Evolutionary conservation across 768 basidiomycete species (phyloP).

Genomic region (Lentinula lateritia): DNA sequence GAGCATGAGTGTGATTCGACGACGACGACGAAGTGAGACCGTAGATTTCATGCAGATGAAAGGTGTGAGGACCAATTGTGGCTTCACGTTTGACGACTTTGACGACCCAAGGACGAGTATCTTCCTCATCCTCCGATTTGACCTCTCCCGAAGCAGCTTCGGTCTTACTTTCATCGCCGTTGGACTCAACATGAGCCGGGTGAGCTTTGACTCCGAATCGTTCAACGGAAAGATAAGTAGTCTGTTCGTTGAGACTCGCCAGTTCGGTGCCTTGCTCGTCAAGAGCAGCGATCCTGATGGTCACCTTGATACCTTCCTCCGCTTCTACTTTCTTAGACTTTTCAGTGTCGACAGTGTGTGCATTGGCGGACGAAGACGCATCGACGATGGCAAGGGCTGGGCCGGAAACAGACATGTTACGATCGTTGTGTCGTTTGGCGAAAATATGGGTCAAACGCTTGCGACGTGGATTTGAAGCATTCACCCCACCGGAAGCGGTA

Average conservation of each 20-base stretch:
- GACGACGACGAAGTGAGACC: slow-evolving; percentile 67
- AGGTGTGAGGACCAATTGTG: slow-evolving; percentile 88
- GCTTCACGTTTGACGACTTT: slow-evolving; percentile 92
- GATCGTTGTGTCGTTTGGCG: slow-evolving; percentile 43
- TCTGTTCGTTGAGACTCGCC: slow-evolving; percentile 73
- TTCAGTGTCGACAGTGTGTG: slow-evolving; percentile 30
- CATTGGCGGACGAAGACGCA: slow-evolving; percentile 40
- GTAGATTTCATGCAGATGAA: slow-evolving; percentile 94
- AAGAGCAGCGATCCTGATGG: slow-evolving; percentile 77
- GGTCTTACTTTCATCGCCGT: slow-evolving; percentile 1
- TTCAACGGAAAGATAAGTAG: slow-evolving; percentile 83
- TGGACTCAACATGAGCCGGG: slow-evolving; percentile 10
- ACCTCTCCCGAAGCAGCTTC: neutral
- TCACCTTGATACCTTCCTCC: slow-evolving; percentile 67
- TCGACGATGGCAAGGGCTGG: slow-evolving; percentile 79
- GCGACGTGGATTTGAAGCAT: slow-evolving; percentile 19
- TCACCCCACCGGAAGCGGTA: slow-evolving; percentile 7
- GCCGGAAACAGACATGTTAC: slow-evolving; percentile 54
- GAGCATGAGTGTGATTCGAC: slow-evolving; percentile 20
- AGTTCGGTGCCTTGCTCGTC: slow-evolving; percentile 71
- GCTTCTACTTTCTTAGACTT: slow-evolving; percentile 41
- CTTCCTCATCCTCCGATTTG: slow-evolving; percentile 28
- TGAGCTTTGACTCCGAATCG: slow-evolving; percentile 49
- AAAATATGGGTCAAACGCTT: slow-evolving; percentile 69
- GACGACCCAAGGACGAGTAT: slow-evolving; percentile 81